Base-by-base conservation (phyloP, 352 stramenopile genomes). In the Globisporangium ultimum region DNA sequence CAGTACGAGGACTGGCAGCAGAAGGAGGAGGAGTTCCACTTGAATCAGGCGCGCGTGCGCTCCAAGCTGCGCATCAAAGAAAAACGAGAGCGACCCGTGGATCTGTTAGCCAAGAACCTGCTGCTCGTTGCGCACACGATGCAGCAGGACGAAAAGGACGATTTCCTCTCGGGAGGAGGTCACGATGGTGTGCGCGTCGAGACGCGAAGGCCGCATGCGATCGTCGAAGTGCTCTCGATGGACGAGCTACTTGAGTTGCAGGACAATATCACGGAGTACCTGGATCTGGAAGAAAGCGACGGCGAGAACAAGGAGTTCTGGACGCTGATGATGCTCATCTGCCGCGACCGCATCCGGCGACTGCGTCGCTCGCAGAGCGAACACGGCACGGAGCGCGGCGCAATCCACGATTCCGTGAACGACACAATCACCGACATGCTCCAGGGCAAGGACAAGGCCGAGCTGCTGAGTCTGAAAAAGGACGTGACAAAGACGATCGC, bases 11-110 rank as follows among this genome's bases (percentile, higher is more conserved):
- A 99, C 67, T 99, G 96, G 97, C 92, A 98, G 63, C 72, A 89
- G 45, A 99, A 99, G 67, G 97, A 99, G 68, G 97, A 99, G 76
- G 85, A 97, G 22, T 99, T 99, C 69, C 96, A 99, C 66, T 66
- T 98, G 12, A 72, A 93, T 22, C 97, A 99, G 71, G 88, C 97
- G 48, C 76, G 83, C 18, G 90, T 98, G 59, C 84, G 97, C 49
- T 95, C 87, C 32, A 92, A 96, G 65, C 62, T 96, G 42, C 80
- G 83, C 28, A 92, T 92, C 58, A 63, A 75, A 11, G 92, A 98
- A 59, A 88, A 89, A 7, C 78, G 97, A n/a, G 92, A 98, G 63
- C 93, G 97, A 59, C 96, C 97, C 1, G 91, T 99, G 61, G 97
- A 99, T 72, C 60, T 98, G 42, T 65, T 99, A 22, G 96, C 96